Conservation (phyloP, 345 rosid species). For the Dovyalis caffra region DNA sequence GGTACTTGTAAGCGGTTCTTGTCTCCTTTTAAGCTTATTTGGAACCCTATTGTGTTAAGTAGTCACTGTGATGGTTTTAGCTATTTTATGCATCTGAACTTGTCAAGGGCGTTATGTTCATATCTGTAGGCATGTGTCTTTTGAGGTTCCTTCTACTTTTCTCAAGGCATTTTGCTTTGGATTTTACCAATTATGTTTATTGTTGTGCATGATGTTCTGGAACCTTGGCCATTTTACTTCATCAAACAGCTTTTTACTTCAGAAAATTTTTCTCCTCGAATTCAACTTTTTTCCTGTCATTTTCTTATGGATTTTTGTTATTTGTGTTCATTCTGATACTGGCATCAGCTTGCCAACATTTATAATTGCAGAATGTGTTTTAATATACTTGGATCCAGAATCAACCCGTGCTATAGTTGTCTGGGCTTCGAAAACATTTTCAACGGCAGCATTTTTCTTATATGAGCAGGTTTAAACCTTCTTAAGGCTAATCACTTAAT, state of each 20-base stretch:
- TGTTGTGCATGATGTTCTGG: not conserved
- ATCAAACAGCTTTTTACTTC: not conserved
- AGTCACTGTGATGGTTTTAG: not conserved
- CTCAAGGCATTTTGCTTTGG: not conserved
- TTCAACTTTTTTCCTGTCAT: not conserved
- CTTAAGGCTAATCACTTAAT: not conserved
- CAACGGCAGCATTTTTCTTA: constrained; percentile 80
- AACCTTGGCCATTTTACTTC: not conserved
- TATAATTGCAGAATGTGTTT: constrained; percentile 97
- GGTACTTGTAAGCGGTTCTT: not conserved
- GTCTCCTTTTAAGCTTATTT: not conserved
- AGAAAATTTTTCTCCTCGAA: not conserved
- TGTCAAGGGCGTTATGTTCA: not conserved
- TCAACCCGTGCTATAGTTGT: constrained; percentile 70
- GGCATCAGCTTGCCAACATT: constrained; percentile 94
- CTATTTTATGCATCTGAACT: not conserved
- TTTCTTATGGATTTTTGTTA: constrained; percentile 1
- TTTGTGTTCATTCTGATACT: constrained; percentile 45
- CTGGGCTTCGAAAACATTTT: constrained; percentile 77
- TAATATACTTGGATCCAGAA: constrained; percentile 93
- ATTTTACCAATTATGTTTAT: not conserved
- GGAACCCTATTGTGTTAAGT: not conserved
- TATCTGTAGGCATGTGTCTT: not conserved
- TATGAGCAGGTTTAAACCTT: constrained; percentile 78
- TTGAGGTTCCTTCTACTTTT: not conserved